phyloP scores from a whole-genome alignment of 164 flowering plant genomes.

The Annona squamosa region DNA sequence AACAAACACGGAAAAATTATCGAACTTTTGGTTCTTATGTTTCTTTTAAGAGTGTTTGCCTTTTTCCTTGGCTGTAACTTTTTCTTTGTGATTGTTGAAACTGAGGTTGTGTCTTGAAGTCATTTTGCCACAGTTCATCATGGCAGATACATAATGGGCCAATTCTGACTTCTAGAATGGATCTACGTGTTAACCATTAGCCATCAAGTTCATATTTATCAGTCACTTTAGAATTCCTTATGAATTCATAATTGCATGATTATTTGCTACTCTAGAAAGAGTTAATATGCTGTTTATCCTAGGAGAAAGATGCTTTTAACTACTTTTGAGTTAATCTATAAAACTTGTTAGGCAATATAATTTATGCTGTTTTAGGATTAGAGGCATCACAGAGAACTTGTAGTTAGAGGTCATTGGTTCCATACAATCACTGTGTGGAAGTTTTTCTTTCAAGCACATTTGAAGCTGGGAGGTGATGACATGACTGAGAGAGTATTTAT shows the following conservation, averaged over 20 bases:
- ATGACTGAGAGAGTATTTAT: not conserved
- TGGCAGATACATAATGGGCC: not conserved
- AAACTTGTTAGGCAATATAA: too few relatives aligned
- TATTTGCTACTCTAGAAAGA: too few relatives aligned
- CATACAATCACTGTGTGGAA: not conserved
- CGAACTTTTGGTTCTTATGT: not conserved
- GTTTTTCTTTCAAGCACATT: not conserved
- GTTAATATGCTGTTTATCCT: too few relatives aligned
- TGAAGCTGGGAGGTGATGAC: not conserved
- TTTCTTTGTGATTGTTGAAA: not conserved
- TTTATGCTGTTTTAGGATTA: too few relatives aligned
- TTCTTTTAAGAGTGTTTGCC: not conserved
- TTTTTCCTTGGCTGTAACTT: not conserved
- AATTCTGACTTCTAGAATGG: not conserved
- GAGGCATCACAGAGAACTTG: too few relatives aligned
- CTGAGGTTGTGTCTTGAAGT: not conserved
- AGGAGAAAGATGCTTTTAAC: too few relatives aligned
- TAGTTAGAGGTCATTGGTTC: not conserved
- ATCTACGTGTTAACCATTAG: not conserved
- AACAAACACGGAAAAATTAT: not conserved
- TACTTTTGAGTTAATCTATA: too few relatives aligned
- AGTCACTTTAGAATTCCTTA: too few relatives aligned
- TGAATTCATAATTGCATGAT: too few relatives aligned
- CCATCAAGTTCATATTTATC: not conserved
- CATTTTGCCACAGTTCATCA: not conserved